These are phyloP conservation scores for Lecanosticta acicola DNA, from an alignment of 2,329 filamentous ascomycete species.

Conservation along the genomic window DNA sequence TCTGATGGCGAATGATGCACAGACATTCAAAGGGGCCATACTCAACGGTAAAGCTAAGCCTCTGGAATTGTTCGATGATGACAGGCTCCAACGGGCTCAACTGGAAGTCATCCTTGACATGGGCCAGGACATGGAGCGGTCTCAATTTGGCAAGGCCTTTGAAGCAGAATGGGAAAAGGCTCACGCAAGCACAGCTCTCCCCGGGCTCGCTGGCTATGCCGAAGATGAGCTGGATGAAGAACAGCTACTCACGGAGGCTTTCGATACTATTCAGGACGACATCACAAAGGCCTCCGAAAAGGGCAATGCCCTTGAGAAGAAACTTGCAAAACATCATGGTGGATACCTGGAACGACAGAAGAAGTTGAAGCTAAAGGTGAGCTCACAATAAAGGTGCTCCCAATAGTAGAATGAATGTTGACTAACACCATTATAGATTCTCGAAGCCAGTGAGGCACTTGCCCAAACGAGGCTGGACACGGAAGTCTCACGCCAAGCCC, in stretches of 20 bases:
- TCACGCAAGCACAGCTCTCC: conserved; percentile 51
- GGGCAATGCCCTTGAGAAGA: conserved; percentile 88
- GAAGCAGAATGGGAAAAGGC: conserved; percentile 43
- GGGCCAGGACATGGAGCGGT: conserved; percentile 40
- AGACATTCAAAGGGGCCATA: conserved; percentile 64
- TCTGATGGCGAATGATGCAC: conserved; percentile 76
- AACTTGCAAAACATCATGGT: conserved; percentile 76
- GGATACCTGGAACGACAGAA: conserved; percentile 86
- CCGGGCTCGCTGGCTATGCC: conserved; percentile 77
- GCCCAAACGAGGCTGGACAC: conserved; percentile 67
- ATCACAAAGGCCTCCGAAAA: conserved; percentile 70
- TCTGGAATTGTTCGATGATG: conserved; percentile 63
- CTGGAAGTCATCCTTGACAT: conserved; percentile 69
- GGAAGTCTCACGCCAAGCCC: conserved; percentile 67
- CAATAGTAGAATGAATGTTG: no score
- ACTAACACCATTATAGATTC: conserved; percentile 40
- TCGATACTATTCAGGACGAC: conserved; percentile 67
- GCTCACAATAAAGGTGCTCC: no score
- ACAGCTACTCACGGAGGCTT: conserved; percentile 62
- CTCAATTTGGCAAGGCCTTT: conserved; percentile 44
- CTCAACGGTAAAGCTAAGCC: conserved; percentile 57
- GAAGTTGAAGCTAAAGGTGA: conserved; percentile 64
- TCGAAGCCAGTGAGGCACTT: conserved; percentile 63
- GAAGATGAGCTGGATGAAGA: conserved; percentile 64
- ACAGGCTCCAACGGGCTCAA: conserved; percentile 66